phyloP scores from a whole-genome alignment of 1,139 yeast species.

The Zhuliangozyma parablackwelliae region DNA sequence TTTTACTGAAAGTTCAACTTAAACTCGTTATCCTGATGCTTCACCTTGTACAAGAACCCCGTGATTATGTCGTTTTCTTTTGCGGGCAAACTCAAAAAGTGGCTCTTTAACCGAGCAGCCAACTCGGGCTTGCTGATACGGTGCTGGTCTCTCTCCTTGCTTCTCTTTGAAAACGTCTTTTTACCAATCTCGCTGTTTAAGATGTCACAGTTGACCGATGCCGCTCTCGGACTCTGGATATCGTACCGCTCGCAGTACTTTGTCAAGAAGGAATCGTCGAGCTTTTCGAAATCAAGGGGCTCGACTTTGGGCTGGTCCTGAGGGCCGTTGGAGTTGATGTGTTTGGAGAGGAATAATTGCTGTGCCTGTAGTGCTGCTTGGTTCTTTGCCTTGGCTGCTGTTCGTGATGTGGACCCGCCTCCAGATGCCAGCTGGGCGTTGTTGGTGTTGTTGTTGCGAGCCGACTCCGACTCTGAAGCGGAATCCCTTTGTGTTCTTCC shows the following conservation, averaged over 20 bases:
- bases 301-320: conserved; percentile 44
- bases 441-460: conserved; percentile 3
- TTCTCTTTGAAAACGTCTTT: conserved; percentile 46
- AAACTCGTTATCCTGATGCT: conserved; percentile 54
- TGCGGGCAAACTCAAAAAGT: conserved; percentile 56
- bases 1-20: conserved; percentile 27
- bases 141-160: conserved; percentile 18
- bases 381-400: conserved; percentile 50
- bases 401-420: conserved; percentile 24
- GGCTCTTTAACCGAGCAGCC: conserved; percentile 54
- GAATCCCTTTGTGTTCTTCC: conserved; percentile 24
- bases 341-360: conserved; percentile 54
- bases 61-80: conserved; percentile 78
- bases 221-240: conserved; percentile 45
- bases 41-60: conserved; percentile 71
- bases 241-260: conserved; percentile 54
- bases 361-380: conserved; percentile 58
- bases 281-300: conserved; percentile 58
- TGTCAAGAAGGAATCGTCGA: conserved; percentile 52
- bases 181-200: conserved; percentile 62
- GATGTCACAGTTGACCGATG: conserved; percentile 57
- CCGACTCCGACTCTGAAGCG: conserved; percentile 42
- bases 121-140: conserved; percentile 52
- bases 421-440: conserved; percentile 9
- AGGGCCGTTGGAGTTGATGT: conserved; percentile 63